Conservation (phyloP, 441 rosid species). For the Populus hybrid region DNA sequence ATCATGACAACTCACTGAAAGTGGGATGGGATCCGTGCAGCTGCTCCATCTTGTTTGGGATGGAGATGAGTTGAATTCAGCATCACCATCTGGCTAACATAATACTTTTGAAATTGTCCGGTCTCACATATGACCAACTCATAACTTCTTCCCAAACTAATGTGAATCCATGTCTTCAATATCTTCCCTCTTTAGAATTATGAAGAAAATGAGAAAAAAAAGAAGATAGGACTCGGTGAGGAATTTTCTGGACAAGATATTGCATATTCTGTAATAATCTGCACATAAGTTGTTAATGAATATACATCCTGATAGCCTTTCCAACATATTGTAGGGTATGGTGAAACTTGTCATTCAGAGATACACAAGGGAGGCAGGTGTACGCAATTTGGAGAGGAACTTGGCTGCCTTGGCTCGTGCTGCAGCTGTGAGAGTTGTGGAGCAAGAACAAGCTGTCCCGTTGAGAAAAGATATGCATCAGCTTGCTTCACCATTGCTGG, state of each 20-base stretch:
- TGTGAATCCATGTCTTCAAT: background rate
- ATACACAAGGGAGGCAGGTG: slow-evolving; percentile 99
- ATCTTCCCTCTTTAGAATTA: background rate
- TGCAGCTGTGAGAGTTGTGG: slow-evolving; percentile 96
- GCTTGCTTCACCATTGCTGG: slow-evolving; percentile 75
- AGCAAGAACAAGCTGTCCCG: slow-evolving; percentile 75
- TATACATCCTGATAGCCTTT: background rate
- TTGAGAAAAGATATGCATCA: slow-evolving; percentile 74
- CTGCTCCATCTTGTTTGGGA: background rate
- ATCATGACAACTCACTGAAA: background rate
- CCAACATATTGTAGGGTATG: slow-evolving; percentile 47
- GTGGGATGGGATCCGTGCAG: background rate
- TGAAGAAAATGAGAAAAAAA: background rate
- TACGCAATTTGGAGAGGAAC: slow-evolving; percentile 85
- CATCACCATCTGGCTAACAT: background rate
- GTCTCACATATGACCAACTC: background rate
- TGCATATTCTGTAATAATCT: background rate
- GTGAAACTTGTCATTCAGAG: slow-evolving; percentile 87
- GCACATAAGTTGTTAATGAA: background rate
- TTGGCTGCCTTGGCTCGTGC: slow-evolving; percentile 98
- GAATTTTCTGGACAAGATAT: background rate
- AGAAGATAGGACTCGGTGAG: background rate
- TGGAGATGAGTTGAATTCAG: background rate
- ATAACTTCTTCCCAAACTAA: background rate
- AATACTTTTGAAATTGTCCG: background rate